Percentiles rank a stretch among this genome's conserved stretches.
These are phyloP conservation scores for Naganishia onofrii DNA, from an alignment of 768 basidiomycete genomes.

Conservation along the genomic window DNA sequence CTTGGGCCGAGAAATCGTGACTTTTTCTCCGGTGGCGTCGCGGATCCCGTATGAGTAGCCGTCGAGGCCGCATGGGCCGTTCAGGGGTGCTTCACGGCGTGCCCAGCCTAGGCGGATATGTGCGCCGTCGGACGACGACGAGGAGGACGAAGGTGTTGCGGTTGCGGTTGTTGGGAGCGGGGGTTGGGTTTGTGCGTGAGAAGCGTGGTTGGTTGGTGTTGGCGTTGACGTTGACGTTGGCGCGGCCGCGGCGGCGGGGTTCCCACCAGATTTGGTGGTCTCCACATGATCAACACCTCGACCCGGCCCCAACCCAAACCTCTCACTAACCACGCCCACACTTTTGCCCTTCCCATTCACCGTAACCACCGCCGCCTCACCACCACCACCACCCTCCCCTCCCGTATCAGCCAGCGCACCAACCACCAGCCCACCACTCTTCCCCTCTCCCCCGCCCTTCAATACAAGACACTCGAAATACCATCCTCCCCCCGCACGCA, in stretches of 20 bases:
- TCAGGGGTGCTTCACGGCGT: conserved; percentile 85
- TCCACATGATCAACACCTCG: conserved; percentile 38
- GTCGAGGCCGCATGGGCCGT: conserved; percentile 87
- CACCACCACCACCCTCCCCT: neutral
- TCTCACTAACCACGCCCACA: too few species aligned
- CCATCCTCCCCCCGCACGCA: conserved; percentile 79
- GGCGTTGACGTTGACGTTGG: too few species aligned
- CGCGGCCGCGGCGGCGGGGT: too few species aligned
- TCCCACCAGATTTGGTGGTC: too few species aligned
- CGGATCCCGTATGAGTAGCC: conserved; percentile 88
- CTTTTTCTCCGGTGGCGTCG: conserved; percentile 89
- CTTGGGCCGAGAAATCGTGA: conserved; percentile 74
- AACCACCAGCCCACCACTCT: conserved; percentile 2
- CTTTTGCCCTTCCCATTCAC: too few species aligned
- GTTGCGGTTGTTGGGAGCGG: neutral
- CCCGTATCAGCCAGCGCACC: neutral
- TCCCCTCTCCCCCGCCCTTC: conserved; percentile 43
- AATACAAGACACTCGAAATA: conserved; percentile 86
- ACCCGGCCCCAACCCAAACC: conserved; percentile 52
- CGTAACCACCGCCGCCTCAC: too few species aligned
- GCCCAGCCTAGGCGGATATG: conserved; percentile 91
- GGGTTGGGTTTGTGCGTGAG: neutral
- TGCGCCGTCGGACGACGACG: conserved; percentile 61
- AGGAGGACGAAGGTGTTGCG: neutral
- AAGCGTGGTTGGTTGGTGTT: too few species aligned